Evolutionary conservation across 192 early-diverging fungal species (phyloP), one percentile per base, ranked within the genome.

Genomic region (Jimgerdemannia flammicorona): DNA sequence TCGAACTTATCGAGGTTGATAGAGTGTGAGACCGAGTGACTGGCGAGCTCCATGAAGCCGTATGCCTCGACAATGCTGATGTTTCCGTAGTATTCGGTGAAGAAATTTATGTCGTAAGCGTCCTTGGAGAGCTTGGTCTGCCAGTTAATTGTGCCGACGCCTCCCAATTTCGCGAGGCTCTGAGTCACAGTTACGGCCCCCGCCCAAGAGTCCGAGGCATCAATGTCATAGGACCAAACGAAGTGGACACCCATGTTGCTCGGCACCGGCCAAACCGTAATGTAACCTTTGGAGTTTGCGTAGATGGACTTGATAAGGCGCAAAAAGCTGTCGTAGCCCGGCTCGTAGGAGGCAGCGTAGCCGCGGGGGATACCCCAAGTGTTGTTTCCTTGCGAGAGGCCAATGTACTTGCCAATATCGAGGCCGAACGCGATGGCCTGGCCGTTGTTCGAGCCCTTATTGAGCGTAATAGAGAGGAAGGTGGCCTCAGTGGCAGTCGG

Each of bases 241-340:
- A 70, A 75, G 54, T 75, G 75, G 17, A 75, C 75, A n/a, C 75
- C 75, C 49, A 67, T 75, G 63, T 75, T 75, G 17, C 75, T 70
- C 20, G 75, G 75, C 4, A 75, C 75, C 7, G 75, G 75, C 75
- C 75, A 75, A n/a, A 70, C 70, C 8, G 75, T 75, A 7, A 75
- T 70, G 29, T 71, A 66, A 10, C 75, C 73, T 3, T 66, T 66
- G 17, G 73, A 67, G 3, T 19, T 67, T 8, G 7, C 39, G 42
- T 74, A 74, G 4, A 74, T 18, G n/a, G 11, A 4, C 66, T 75
- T 75, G 39, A 75, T 71, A 17, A 75, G 70, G 49, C 75, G 75
- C 42, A 75, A 17, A 20, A 75, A 44, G 69, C 43, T 75, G 54
- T 75, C 75, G 67, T 71, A 75, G 19, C 75, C 75, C 4, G 75